Base-by-base conservation (phyloP, 2,329 filamentous ascomycete genomes). In the Lithohypha guttulata region DNA sequence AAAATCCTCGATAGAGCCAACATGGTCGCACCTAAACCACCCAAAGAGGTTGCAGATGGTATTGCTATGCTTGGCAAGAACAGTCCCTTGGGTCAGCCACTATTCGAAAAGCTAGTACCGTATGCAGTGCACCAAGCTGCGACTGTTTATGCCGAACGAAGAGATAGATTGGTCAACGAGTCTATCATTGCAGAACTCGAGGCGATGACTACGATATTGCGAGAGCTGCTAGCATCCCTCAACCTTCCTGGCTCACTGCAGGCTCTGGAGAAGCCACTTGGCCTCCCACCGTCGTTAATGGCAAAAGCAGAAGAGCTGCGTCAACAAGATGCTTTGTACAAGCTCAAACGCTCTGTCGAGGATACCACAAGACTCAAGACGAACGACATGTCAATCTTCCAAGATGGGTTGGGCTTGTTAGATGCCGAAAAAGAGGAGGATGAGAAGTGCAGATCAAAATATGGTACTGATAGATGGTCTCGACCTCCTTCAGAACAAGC, bases 121-220 rank as follows among this genome's bases (percentile, higher is more conserved):
- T 96, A 95, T 57, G 86, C 87, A 0, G 91, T 96, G 0, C 91
- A 98, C 54, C 75, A 96, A 34, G 91, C 91, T 6, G 84, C 87
- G 1, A 94, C 85, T 33, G 94, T 96, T 22, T 98, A 98, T 55
- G 86, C 86, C 40, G 87, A 96, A 55, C 75, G 87, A 10, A 73
- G 87, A 42, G 87, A 98, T 58, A 75, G 86, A n/a, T 67, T 94
- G 42, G 80, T 98, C 29, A 93, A 91, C 55, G 82, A 84, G 49
- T 83, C 76, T 35, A 84, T 96, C 21, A 81, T 95, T 34, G 78
- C 81, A 18, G 81, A 93, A 54, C 66, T 96, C 3, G 87, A 96
- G 52, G 71, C 68, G 0, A 70, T 96, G 51, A 94, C 84, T 0
- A 77, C 81, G 43, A 77, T 79, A 46, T 70, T 96, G 0, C 82